These are phyloP conservation scores for Elongisporangium undulatum DNA, from an alignment of 352 stramenopile genomes.

Conservation along the genomic window DNA sequence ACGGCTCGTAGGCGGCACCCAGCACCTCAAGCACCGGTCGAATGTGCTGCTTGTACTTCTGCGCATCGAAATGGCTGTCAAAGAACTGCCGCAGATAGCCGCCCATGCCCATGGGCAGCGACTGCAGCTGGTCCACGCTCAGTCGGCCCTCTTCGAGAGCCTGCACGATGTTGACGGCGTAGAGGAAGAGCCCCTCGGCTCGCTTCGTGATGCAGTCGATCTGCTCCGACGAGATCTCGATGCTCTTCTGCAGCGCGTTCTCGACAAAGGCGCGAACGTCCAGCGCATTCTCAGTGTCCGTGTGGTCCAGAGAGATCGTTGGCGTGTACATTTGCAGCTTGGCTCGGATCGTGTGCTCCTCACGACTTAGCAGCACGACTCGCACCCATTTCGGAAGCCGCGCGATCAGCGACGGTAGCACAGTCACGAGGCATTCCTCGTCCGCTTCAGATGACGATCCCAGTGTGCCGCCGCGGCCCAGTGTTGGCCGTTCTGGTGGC, in stretches of 20 bases:
- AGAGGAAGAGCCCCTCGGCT: constrained; percentile 66
- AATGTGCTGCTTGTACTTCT: constrained; percentile 48
- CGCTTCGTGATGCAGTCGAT: constrained; percentile 46
- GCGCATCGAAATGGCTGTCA: constrained; percentile 51
- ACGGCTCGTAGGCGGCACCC: constrained; percentile 61
- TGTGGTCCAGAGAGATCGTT: constrained; percentile 39
- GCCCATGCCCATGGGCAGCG: constrained; percentile 55
- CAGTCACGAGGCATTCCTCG: constrained; percentile 58
- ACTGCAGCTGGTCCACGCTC: constrained; percentile 38
- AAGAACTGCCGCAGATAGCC: constrained; percentile 73
- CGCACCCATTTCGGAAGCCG: constrained; percentile 65
- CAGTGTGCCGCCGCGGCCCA: background rate
- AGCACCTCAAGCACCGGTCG: constrained; percentile 65
- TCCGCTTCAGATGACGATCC: constrained; percentile 8
- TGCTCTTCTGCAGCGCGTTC: background rate
- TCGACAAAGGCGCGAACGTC: constrained; percentile 27
- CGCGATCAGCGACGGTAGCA: constrained; percentile 40
- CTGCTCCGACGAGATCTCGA: constrained; percentile 22
- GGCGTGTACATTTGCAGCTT: constrained; percentile 54
- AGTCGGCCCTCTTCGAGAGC: constrained; percentile 49
- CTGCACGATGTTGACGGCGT: constrained; percentile 74
- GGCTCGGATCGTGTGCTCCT: constrained; percentile 47
- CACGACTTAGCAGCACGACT: constrained; percentile 57
- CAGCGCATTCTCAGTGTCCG: constrained; percentile 35
- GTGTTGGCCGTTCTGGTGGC: background rate